Evolutionary conservation across 2,329 filamentous ascomycete species (phyloP), one percentile per base, ranked within the genome.

Genomic region (Septoria linicola): DNA sequence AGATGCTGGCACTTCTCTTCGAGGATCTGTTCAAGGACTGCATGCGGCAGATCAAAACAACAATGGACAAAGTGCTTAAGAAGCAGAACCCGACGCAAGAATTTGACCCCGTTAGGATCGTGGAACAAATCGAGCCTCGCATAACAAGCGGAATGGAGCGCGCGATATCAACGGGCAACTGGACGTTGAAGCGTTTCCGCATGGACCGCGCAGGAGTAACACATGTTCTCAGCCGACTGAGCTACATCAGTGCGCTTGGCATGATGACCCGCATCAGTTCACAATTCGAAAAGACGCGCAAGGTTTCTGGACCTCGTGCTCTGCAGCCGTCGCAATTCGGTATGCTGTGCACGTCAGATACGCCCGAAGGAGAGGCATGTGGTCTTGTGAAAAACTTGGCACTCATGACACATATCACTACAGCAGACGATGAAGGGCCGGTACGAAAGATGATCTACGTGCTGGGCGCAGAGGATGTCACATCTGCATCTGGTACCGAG

Each of bases 231-330:
- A 97, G 92, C 72, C 84, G 93, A 58, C 77, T 99, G 49, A 97
- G 92, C 70, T 99, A 97, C 67, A 96, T 99, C 69, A 88, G 87
- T 57, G 93, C 93, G 21, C 81, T 99, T 21, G 95, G 95, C 57
- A 99, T 99, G 95, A 99, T 99, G 93, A 99, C 93, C 11, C 82
- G 93, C 70, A 97, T 99, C 65, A 93, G 87, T 70, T 95, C 88
- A 79, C 93, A 99, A 74, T 99, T 99, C 66, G 93, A 99, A 69
- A 99, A 99, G 79, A 97, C 93, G 2, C 79, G 93, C 62, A 99
- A 99, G 72, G 91, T 99, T 55, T 91, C 86, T 66, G 95, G 95
- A 59, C 93, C 95, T 63, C 85, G 93, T 80, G 93, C 95, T 14
- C 78, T 99, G 41, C 93, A 99, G 66, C 91, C 93, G 5, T 99